phyloP scores from a whole-genome alignment of 2,329 filamentous ascomycete genomes.

The Basipetospora chlamydospora region DNA sequence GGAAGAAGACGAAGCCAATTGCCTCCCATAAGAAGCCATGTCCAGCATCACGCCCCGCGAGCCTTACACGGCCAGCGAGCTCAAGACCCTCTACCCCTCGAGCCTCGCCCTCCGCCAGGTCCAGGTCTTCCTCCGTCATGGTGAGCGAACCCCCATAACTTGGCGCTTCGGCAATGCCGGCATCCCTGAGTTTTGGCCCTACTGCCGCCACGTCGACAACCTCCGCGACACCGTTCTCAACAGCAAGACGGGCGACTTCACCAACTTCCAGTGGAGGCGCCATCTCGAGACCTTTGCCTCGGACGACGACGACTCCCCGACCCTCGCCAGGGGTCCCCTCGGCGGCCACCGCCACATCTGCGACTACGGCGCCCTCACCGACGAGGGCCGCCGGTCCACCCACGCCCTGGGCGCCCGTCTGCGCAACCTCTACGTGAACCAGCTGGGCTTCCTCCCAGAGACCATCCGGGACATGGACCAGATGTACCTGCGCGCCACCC shows the following conservation, averaged over 20 bases:
- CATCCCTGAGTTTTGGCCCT: constrained; percentile 66
- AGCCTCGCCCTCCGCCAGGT: constrained; percentile 74
- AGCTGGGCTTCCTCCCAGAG: constrained; percentile 54
- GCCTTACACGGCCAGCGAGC: constrained; percentile 69
- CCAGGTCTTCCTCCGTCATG: constrained; percentile 71
- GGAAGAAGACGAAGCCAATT: too few species aligned
- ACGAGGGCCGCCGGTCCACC: constrained; percentile 59
- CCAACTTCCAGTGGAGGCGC: constrained; percentile 46
- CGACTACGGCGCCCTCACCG: constrained; percentile 62
- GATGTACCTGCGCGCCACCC: constrained; percentile 61
- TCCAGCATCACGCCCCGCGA: constrained; percentile 59
- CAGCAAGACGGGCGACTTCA: constrained; percentile 18
- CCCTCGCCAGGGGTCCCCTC: constrained; percentile 50
- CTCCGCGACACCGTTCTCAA: constrained; percentile 42
- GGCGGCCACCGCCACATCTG: constrained; percentile 71
- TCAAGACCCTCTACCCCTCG: constrained; percentile 66
- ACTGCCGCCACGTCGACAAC: constrained; percentile 64
- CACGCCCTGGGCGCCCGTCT: constrained; percentile 53
- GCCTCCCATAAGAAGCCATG: too few species aligned
- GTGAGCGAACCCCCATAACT: constrained; percentile 70
- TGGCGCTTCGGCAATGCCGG: constrained; percentile 74
- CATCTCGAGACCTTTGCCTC: constrained; percentile 70
- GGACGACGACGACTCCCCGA: constrained; percentile 55
- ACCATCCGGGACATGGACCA: constrained; percentile 34
- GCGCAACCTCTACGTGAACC: constrained; percentile 59